Evolutionary conservation across 2,329 filamentous ascomycete genomes (phyloP), one percentile per base, ranked within the genome.

Genomic region (Claviceps capensis): DNA sequence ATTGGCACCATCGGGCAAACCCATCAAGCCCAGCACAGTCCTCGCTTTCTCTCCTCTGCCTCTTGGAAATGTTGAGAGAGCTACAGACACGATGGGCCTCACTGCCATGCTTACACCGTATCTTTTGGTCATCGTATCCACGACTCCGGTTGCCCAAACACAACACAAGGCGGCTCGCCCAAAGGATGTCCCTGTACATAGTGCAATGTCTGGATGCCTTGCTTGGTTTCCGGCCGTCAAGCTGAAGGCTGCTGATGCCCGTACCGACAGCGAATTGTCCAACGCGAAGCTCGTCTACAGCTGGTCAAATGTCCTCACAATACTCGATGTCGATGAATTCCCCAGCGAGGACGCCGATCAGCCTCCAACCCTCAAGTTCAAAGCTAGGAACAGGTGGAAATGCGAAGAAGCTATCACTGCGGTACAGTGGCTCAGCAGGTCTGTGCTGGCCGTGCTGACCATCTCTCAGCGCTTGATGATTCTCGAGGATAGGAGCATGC

Each of bases 161-260:
- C 93, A 98, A 63, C 87, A 96, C 67, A 98, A 98, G 69, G 83
- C 88, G 19, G 82, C 88, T 2, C 78, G 93, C 26, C 91, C 93
- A 4, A 97, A 94, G 63, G 91, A 97, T 58, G 81, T 97, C 9
- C 82, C 82, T 30, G 86, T 88, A 1, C 91, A 98, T 64, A 88
- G 89, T 62, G 83, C 91, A 17, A 83, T 98, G 77, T 96, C 87
- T 48, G 94, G 91, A 2, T 95, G 91, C 60, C 69, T 98, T 48
- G 89, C 93, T 37, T 98, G 93, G 93, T 98, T 98, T 63, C 93
- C 93, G 2, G 89, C 90, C 2, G 93, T 98, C 46, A 93, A 87
- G 62, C 73, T 98, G 44, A 97, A 97, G 66, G 79, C 81, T 16
- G 78, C 81, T 9, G 83, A 88, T 55, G 72, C 79, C 1, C 75